Evolutionary conservation across 169 alveolate species (phyloP).

Genomic region (Eimeria maxima): DNA sequence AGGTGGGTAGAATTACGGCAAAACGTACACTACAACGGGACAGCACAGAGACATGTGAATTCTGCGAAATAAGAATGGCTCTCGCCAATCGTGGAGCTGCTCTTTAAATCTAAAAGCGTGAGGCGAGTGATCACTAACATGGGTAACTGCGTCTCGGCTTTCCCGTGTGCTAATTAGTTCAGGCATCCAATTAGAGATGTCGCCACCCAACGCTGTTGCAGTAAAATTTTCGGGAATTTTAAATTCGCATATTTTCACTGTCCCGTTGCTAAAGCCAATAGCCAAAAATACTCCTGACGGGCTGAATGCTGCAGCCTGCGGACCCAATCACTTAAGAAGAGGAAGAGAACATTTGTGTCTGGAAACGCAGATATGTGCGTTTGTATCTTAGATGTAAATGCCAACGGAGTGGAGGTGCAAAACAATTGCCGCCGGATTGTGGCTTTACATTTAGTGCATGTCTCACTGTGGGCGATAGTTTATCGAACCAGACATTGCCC

Average conservation of each 20-base stretch:
- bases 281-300: slow-evolving; percentile 44
- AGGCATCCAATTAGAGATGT: not conserved
- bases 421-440: not conserved
- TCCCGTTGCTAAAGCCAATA: slow-evolving; percentile 75
- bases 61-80: not conserved
- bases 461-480: slow-evolving; percentile 72
- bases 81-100: not conserved
- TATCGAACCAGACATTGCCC: slow-evolving; percentile 75
- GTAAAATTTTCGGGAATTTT: not conserved
- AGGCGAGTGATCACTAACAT: slow-evolving; percentile 42
- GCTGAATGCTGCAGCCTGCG: slow-evolving; percentile 62
- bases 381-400: not conserved
- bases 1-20: slow-evolving; percentile 69
- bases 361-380: not conserved
- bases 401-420: not conserved
- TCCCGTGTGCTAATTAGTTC: slow-evolving; percentile 75
- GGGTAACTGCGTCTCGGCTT: slow-evolving; percentile 79
- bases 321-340: not conserved
- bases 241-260: slow-evolving; percentile 63
- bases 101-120: not conserved
- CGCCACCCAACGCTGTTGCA: not conserved
- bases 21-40: slow-evolving; percentile 43
- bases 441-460: not conserved
- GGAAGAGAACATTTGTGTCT: not conserved
- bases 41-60: not conserved